Conservation (phyloP, 495 filamentous ascomycete species). For the Annulohypoxylon bovei region DNA sequence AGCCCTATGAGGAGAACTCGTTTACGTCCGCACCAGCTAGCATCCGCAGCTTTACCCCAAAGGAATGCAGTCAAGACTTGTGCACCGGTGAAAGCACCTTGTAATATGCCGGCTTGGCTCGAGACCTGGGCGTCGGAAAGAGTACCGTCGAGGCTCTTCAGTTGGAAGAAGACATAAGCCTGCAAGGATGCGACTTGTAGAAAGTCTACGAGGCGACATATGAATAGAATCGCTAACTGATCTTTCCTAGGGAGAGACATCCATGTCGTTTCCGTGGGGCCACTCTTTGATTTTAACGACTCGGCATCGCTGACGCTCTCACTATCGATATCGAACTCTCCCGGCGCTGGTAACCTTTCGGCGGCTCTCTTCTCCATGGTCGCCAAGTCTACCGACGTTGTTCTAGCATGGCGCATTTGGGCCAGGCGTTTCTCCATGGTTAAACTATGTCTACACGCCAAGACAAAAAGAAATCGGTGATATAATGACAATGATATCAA, state of each 20-base stretch:
- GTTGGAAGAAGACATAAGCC: constrained; percentile 74
- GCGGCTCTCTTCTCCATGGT: constrained; percentile 7
- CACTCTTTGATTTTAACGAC: constrained; percentile 14
- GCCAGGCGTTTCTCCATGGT: constrained; percentile 14
- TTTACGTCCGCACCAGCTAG: constrained; percentile 71
- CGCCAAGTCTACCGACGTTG: constrained; percentile 27
- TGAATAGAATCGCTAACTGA: constrained; percentile 58
- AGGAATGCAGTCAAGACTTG: constrained; percentile 78
- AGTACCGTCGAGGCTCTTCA: constrained; percentile 68
- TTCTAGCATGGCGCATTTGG: constrained; percentile 22
- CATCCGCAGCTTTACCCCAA: constrained; percentile 77
- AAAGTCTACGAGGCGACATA: constrained; percentile 61
- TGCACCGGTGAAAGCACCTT: constrained; percentile 75
- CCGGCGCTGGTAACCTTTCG: constrained; percentile 8
- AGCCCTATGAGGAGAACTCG: constrained; percentile 73
- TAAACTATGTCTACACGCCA: background rate
- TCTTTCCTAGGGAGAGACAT: constrained; percentile 54
- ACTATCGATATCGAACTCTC: constrained; percentile 17
- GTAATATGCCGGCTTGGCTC: constrained; percentile 73
- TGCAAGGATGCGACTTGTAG: constrained; percentile 58
- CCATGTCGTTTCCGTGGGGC: constrained; percentile 40
- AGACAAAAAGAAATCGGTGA: background rate
- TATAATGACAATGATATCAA: background rate
- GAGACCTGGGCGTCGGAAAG: constrained; percentile 71
- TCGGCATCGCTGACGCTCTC: constrained; percentile 14